phyloP scores from a whole-genome alignment of 1,284 basidiomycete species.

The Rhodofomes roseus region DNA sequence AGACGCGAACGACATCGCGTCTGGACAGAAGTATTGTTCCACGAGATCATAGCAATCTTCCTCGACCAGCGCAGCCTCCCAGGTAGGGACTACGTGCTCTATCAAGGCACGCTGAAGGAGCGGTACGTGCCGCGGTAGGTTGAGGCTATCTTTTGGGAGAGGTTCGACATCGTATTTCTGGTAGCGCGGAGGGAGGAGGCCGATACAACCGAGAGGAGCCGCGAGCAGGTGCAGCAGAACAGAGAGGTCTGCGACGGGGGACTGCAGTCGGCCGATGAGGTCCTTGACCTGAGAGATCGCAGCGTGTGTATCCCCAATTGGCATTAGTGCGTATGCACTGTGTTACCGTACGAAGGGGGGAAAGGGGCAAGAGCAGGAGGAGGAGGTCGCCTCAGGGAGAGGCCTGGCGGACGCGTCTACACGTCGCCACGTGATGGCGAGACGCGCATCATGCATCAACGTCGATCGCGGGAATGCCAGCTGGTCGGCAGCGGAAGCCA shows the following conservation, averaged over 20 bases:
- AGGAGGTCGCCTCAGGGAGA: too few relatives aligned
- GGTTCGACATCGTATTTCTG: conserved; percentile 34
- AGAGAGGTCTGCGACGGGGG: conserved; percentile 45
- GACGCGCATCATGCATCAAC: too few relatives aligned
- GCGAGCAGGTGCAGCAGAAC: conserved; percentile 53
- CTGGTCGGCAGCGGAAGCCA: too few relatives aligned
- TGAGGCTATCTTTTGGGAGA: conserved; percentile 30
- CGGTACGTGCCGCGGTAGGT: conserved; percentile 48
- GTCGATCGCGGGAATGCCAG: too few relatives aligned
- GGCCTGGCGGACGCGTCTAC: neutral
- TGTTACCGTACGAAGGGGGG: neutral
- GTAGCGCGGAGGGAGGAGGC: conserved; percentile 56
- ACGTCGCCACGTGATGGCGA: neutral
- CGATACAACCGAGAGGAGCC: conserved; percentile 51
- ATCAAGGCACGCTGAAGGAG: conserved; percentile 62
- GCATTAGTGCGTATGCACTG: conserved; percentile 14
- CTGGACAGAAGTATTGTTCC: conserved; percentile 71
- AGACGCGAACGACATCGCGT: conserved; percentile 47
- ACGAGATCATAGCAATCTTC: conserved; percentile 40
- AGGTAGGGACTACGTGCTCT: conserved; percentile 62
- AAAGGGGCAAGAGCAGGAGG: neutral
- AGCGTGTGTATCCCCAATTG: conserved; percentile 24
- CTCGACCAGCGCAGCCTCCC: conserved; percentile 57
- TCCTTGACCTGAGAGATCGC: conserved; percentile 37
- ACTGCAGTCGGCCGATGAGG: conserved; percentile 47